phyloP scores from a whole-genome alignment of 495 filamentous ascomycete genomes.

The Penicillium silybi region DNA sequence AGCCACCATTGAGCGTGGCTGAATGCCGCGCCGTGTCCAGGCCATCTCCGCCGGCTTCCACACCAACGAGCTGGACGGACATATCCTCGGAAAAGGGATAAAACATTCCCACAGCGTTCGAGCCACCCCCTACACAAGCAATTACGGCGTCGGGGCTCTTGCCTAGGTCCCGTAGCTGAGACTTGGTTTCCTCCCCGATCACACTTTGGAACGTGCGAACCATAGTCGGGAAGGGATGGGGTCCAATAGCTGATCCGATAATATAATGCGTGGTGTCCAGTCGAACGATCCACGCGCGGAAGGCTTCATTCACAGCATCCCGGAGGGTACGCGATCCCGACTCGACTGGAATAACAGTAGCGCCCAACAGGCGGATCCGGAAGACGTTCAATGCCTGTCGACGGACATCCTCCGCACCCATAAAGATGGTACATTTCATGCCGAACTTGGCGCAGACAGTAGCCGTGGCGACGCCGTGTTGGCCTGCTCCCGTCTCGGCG shows the following conservation, averaged over 20 bases:
- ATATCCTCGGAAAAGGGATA: constrained; percentile 84
- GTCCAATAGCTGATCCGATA: constrained; percentile 90
- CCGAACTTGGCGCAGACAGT: constrained; percentile 92
- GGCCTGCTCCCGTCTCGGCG: constrained; percentile 89
- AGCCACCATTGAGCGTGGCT: constrained; percentile 76
- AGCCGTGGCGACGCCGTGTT: constrained; percentile 92
- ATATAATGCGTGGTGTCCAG: constrained; percentile 90
- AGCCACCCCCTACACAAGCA: constrained; percentile 93
- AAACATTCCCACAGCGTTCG: constrained; percentile 90
- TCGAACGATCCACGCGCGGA: constrained; percentile 80
- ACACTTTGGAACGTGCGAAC: constrained; percentile 94
- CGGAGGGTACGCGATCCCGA: constrained; percentile 77
- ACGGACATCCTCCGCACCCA: constrained; percentile 93
- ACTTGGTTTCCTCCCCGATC: constrained; percentile 78
- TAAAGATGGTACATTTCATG: constrained; percentile 91
- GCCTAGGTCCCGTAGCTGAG: constrained; percentile 73
- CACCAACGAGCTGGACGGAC: constrained; percentile 80
- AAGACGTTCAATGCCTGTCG: constrained; percentile 92
- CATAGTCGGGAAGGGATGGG: constrained; percentile 93
- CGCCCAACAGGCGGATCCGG: constrained; percentile 87
- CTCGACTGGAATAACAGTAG: constrained; percentile 79
- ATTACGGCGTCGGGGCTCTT: constrained; percentile 93
- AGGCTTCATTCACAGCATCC: constrained; percentile 89
- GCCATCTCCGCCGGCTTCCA: constrained; percentile 78
- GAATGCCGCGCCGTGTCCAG: constrained; percentile 72